Evolutionary conservation across 208 protist species (phyloP).

Genomic region (Crithidia fasciculata): DNA sequence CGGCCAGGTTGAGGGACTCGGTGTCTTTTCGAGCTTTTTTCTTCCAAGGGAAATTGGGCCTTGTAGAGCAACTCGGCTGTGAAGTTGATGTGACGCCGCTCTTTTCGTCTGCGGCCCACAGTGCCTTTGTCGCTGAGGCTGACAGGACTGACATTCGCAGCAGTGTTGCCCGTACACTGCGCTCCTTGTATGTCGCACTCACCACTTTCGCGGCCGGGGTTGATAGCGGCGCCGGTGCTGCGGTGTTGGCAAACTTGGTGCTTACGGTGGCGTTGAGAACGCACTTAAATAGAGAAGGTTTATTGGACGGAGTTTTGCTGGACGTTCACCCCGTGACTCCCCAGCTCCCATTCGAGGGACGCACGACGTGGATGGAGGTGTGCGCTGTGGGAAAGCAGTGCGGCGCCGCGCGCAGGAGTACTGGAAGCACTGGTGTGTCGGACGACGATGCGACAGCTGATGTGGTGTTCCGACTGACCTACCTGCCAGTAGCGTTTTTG

Average conservation of each 20-base stretch:
- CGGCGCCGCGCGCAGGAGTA: background rate
- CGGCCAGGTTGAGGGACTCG: slow-evolving; percentile 8
- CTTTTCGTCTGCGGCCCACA: background rate
- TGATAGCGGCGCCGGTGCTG: too few species aligned
- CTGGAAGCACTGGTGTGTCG: background rate
- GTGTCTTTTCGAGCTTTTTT: slow-evolving; percentile 28
- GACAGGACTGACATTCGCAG: background rate
- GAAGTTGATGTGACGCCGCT: slow-evolving; percentile 23
- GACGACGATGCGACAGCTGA: background rate
- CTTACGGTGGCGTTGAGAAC: slow-evolving; percentile 22
- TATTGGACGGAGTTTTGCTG: slow-evolving; percentile 23
- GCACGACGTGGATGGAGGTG: slow-evolving; percentile 37
- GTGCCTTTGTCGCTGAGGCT: background rate
- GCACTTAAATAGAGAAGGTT: background rate
- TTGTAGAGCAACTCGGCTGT: slow-evolving; percentile 32
- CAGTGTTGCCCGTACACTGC: slow-evolving; percentile 9
- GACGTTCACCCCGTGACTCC: slow-evolving; percentile 32
- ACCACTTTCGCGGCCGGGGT: background rate
- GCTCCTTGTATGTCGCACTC: slow-evolving; percentile 5
- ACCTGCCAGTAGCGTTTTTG: slow-evolving; percentile 26
- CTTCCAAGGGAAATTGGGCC: slow-evolving; percentile 17
- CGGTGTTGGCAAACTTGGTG: slow-evolving; percentile 1
- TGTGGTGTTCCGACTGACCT: slow-evolving; percentile 28
- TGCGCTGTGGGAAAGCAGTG: slow-evolving; percentile 30
- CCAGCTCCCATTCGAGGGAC: slow-evolving; percentile 24